Percentiles rank a stretch among this genome's conserved stretches.
phyloP scores from a whole-genome alignment of 2,329 filamentous ascomycete genomes.

The Fusarium musae region DNA sequence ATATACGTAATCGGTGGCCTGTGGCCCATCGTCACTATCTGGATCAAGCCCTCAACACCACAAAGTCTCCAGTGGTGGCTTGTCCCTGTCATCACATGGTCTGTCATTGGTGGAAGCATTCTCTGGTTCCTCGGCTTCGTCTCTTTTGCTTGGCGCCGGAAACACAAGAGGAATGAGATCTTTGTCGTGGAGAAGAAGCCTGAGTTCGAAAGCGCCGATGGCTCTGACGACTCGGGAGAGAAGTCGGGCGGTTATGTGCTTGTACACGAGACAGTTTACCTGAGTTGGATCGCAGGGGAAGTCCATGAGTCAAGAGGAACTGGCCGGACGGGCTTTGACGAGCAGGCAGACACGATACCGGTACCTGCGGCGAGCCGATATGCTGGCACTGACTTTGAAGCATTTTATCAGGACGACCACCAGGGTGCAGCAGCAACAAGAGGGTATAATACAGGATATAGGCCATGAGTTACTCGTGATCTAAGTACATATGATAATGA shows the following conservation, averaged over 20 bases:
- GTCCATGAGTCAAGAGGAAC: conserved; percentile 33
- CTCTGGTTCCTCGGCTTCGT: conserved; percentile 52
- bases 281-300: conserved; percentile 50
- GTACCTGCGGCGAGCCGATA: conserved; percentile 22
- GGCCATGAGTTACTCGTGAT: background rate
- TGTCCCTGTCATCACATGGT: conserved; percentile 47
- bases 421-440: background rate
- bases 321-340: conserved; percentile 8
- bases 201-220: conserved; percentile 47
- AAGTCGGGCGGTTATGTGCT: conserved; percentile 46
- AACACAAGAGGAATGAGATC: conserved; percentile 46
- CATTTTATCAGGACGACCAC: conserved; percentile 30
- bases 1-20: conserved; percentile 48
- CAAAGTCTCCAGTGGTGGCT: conserved; percentile 45
- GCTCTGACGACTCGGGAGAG: conserved; percentile 18
- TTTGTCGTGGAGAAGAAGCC: conserved; percentile 51
- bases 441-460: conserved; percentile 32
- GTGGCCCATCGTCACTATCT: conserved; percentile 48
- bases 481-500: background rate
- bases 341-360: background rate
- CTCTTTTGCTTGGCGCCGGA: conserved; percentile 43
- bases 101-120: conserved; percentile 43
- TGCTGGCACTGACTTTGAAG: conserved; percentile 44
- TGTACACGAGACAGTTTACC: conserved; percentile 52
- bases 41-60: conserved; percentile 43